These are phyloP conservation scores for Neohortaea acidophila DNA, from an alignment of 495 filamentous ascomycete species.

Conservation along the genomic window DNA sequence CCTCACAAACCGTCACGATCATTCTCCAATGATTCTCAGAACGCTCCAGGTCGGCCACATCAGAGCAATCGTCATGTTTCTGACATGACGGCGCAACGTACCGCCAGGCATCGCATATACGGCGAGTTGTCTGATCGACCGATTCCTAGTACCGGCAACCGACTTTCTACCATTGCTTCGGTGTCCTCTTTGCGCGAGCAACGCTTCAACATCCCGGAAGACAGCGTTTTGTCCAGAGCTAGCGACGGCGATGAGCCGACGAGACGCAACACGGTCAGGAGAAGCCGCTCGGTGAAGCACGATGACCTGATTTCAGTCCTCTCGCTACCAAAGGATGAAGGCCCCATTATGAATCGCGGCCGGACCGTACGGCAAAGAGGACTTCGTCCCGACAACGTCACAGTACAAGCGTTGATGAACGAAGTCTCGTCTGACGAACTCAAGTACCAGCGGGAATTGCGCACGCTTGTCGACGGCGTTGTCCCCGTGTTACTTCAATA, in stretches of 20 bases:
- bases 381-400: constrained; percentile 49
- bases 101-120: no score
- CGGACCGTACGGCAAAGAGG: constrained; percentile 56
- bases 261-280: constrained; percentile 34
- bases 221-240: constrained; percentile 11
- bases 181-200: constrained; percentile 24
- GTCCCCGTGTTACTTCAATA: constrained; percentile 82
- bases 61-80: no score
- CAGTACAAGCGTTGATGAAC: constrained; percentile 55
- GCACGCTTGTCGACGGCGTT: constrained; percentile 87
- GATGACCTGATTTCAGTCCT: constrained; percentile 87
- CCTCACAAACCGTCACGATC: constrained; percentile 20
- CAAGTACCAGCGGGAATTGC: constrained; percentile 84
- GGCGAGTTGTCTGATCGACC: no score
- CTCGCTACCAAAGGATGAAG: constrained; percentile 44
- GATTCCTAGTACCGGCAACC: constrained; percentile 23
- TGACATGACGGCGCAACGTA: no score
- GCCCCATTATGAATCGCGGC: constrained; percentile 30
- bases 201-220: constrained; percentile 11
- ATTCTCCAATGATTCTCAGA: no score
- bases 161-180: constrained; percentile 27
- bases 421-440: constrained; percentile 73
- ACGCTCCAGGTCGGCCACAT: no score
- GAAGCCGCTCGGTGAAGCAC: constrained; percentile 73
- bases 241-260: constrained; percentile 17